These are phyloP conservation scores for Backusella psychrophila DNA, from an alignment of 192 early-diverging fungal species.

Conservation along the genomic window DNA sequence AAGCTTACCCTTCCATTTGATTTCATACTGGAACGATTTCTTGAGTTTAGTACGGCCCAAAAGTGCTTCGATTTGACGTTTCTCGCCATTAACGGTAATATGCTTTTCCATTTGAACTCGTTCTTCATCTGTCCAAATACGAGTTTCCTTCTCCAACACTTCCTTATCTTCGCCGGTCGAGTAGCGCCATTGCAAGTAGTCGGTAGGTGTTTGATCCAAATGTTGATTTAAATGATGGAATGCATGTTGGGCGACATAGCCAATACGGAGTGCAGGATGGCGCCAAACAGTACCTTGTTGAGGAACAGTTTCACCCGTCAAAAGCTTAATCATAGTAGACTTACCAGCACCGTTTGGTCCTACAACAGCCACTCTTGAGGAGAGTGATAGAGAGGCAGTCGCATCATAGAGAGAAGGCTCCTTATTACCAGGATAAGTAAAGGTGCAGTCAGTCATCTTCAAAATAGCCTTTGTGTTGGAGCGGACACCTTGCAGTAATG, in stretches of 20 bases:
- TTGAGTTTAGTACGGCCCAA: conserved; percentile 76
- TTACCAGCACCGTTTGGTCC: conserved; percentile 88
- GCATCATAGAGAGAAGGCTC: conserved; percentile 59
- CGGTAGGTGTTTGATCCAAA: conserved; percentile 79
- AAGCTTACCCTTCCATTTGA: conserved; percentile 64
- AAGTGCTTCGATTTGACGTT: conserved; percentile 59
- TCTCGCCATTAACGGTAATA: conserved; percentile 52
- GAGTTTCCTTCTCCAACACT: conserved; percentile 66
- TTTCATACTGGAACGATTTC: conserved; percentile 80
- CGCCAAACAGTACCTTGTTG: conserved; percentile 71
- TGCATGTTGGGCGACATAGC: conserved; percentile 85
- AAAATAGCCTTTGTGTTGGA: conserved; percentile 78
- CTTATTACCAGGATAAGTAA: conserved; percentile 71
- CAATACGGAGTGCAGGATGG: conserved; percentile 85
- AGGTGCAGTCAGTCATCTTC: conserved; percentile 71
- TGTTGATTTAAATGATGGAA: conserved; percentile 87
- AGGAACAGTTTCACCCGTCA: conserved; percentile 72
- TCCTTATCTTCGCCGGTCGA: conserved; percentile 76
- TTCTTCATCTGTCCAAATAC: conserved; percentile 66
- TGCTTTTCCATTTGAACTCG: conserved; percentile 60
- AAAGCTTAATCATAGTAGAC: conserved; percentile 79
- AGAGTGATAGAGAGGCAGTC: conserved; percentile 65
- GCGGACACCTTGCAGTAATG: conserved; percentile 74
- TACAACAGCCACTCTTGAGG: conserved; percentile 77
- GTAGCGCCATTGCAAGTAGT: conserved; percentile 85